Evolutionary conservation across 805 yeast species (phyloP), one percentile per base, ranked within the genome.

Genomic region (Ogataea ganodermae): DNA sequence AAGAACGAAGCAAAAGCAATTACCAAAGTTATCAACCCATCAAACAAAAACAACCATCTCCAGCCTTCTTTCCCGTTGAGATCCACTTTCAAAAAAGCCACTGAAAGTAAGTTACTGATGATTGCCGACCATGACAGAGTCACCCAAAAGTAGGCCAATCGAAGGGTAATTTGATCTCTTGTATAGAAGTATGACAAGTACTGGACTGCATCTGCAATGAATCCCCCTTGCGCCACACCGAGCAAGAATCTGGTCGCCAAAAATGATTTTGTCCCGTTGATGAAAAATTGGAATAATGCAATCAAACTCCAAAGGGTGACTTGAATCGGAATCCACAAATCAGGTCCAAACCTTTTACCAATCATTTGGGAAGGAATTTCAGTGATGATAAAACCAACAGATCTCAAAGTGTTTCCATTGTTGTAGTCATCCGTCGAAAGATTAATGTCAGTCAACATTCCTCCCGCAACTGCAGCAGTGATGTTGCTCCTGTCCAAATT

Each of bases 301-400:
- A 80, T 78, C 10, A 73, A 48, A 50, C 78, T 71, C 75, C 1
- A 76, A 78, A 82, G 79, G 42, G 68, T 56, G 53, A 81, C 71
- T 53, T 80, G 83, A 17, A 68, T 60, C 1, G 85, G 85, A 45
- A 81, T 75, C 74, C 81, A 79, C 36, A 71, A 58, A 55, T 81
- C 86, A 4, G 84, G 80, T 13, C 87, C 87, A 31, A 81, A 46
- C 42, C 69, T 70, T 61, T 82, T 81, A 18, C 84, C 77, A 26
- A 82, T 68, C 51, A 81, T 65, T 55, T 81, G 85, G 2, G 85
- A 79, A 0, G 87, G 86, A 12, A 81, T 59, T 56, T 81, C 86
- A 2, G 83, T 74, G 14, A 65, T 58, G 43, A 80, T 62, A 55
- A 81, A 81, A 35, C 74, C 69, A 7, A 76, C 69, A 46, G 71